Percentiles rank a stretch among this genome's conserved stretches.
Evolutionary conservation across 1,284 basidiomycete genomes (phyloP).

Genomic region (Laetiporus sulphureus): DNA sequence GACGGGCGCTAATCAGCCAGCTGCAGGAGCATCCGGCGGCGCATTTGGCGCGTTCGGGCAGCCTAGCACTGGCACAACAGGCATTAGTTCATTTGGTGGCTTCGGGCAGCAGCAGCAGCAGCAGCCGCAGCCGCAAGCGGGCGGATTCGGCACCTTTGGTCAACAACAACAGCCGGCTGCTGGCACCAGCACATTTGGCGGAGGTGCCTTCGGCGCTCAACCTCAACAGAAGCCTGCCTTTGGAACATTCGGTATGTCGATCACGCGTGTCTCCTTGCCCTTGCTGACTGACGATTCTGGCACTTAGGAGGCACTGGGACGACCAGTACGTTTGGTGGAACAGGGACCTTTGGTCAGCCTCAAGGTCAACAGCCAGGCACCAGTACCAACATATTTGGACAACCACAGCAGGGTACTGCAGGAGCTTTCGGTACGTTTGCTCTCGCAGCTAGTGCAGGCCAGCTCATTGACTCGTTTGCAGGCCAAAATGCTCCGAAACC

Average conservation of each 20-base stretch:
- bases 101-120: constrained; percentile 27
- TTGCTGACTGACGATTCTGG: too few relatives aligned
- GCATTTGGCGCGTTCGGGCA: constrained; percentile 39
- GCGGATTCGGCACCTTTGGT: constrained; percentile 20
- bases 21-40: constrained; percentile 15
- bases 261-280: too few relatives aligned
- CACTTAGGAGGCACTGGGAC: constrained; percentile 19
- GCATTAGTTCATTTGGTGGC: constrained; percentile 22
- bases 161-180: constrained; percentile 18
- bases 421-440: constrained; percentile 38
- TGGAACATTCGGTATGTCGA: constrained; percentile 27
- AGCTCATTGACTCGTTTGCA: too few relatives aligned
- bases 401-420: constrained; percentile 21
- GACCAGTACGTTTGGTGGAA: constrained; percentile 25
- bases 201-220: constrained; percentile 28
- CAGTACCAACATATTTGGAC: neutral
- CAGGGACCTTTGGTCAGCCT: constrained; percentile 36
- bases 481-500: constrained; percentile 29
- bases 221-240: constrained; percentile 19
- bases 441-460: too few relatives aligned
- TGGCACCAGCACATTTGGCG: constrained; percentile 26
- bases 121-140: constrained; percentile 17
- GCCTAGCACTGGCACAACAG: constrained; percentile 15
- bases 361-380: constrained; percentile 25
- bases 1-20: constrained; percentile 10